Conservation (phyloP, 176 grass and related monocot species). For the Juncus effusus region DNA sequence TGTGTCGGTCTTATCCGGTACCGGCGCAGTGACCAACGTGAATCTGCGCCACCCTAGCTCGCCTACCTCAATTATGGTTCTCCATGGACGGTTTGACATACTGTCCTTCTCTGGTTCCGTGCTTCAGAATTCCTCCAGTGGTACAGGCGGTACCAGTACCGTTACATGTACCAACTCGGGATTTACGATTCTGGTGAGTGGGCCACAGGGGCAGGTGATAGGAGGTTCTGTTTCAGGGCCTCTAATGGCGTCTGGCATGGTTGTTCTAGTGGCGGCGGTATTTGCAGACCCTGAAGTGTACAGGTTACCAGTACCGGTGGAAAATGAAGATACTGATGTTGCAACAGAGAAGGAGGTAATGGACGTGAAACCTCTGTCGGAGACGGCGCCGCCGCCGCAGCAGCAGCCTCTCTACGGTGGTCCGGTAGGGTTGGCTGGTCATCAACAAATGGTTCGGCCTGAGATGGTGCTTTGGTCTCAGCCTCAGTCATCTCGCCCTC, state of each 20-base stretch:
- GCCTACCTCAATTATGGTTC: conserved; percentile 21
- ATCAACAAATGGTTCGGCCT: background rate
- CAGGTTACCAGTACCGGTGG: conserved; percentile 31
- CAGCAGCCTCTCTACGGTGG: conserved; percentile 15
- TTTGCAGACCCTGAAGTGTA: conserved; percentile 58
- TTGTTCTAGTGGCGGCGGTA: conserved; percentile 65
- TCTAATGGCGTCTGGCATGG: conserved; percentile 42
- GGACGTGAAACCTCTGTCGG: background rate
- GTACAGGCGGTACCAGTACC: background rate
- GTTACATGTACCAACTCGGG: background rate
- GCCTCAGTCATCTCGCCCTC: background rate
- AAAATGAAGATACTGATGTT: conserved; percentile 5
- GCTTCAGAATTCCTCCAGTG: conserved; percentile 12
- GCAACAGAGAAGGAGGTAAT: background rate
- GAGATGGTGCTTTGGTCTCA: conserved; percentile 50
- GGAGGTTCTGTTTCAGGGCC: conserved; percentile 63
- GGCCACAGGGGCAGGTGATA: conserved; percentile 65
- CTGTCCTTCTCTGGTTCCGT: conserved; percentile 64
- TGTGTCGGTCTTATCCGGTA: conserved; percentile 72
- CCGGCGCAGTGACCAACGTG: conserved; percentile 48
- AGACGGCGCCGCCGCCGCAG: background rate
- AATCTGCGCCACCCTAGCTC: conserved; percentile 45
- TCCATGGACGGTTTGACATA: conserved; percentile 70
- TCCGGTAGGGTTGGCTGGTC: conserved; percentile 1
- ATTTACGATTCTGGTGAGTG: conserved; percentile 57